These are phyloP conservation scores for Rubroshorea leprosula DNA, from an alignment of 345 rosid species.

Conservation along the genomic window DNA sequence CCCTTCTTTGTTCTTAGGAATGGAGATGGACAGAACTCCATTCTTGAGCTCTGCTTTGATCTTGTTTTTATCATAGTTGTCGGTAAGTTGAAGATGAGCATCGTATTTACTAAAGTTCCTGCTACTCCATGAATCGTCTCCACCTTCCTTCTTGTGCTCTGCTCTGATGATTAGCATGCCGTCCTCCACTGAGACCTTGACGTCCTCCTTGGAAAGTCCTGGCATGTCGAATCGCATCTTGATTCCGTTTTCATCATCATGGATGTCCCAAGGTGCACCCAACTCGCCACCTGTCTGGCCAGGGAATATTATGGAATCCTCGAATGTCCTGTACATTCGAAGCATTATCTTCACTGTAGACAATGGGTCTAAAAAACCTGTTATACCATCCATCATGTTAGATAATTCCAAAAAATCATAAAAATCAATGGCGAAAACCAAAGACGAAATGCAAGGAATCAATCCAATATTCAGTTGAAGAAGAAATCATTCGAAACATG, in stretches of 20 bases:
- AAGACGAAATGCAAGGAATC: not conserved
- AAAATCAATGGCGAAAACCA: no score
- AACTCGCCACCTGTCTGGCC: conserved; percentile 27
- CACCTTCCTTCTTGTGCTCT: conserved; percentile 53
- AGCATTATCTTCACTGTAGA: conserved; percentile 78
- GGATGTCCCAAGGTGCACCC: conserved; percentile 75
- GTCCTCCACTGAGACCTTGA: conserved; percentile 60
- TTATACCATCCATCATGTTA: not conserved
- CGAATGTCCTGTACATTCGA: conserved; percentile 74
- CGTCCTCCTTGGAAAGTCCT: conserved; percentile 70
- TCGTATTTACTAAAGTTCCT: conserved; percentile 40
- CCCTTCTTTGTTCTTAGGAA: conserved; percentile 63
- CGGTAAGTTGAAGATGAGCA: conserved; percentile 55
- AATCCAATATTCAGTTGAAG: not conserved
- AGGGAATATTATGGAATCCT: conserved; percentile 36
- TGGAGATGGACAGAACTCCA: conserved; percentile 57
- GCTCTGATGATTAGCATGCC: conserved; percentile 57
- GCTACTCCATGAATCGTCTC: conserved; percentile 37
- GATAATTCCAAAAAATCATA: no score
- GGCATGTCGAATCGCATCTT: conserved; percentile 89
- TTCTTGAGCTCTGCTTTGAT: conserved; percentile 66
- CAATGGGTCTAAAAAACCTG: conserved; percentile 57
- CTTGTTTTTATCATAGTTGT: conserved; percentile 49
- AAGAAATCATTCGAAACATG: no score
- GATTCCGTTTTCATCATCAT: conserved; percentile 68